A percentile compares a stretch with the other conserved stretches of the same genome.
phyloP scores from a whole-genome alignment of 1,139 yeast species.

The Blastobotrys ciferrii region DNA sequence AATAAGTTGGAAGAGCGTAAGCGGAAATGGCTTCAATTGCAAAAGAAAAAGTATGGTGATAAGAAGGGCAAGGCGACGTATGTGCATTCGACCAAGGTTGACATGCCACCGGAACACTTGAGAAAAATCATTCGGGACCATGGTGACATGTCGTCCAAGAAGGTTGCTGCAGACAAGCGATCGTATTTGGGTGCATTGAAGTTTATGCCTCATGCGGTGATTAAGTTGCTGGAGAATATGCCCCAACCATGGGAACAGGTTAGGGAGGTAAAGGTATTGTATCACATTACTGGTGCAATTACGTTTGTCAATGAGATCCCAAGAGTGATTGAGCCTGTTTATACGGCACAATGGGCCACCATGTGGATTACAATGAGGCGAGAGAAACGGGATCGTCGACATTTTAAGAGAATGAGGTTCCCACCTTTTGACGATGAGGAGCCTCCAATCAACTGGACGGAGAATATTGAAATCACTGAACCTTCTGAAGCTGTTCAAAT shows the following conservation, averaged over 20 bases:
- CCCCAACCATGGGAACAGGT: constrained; percentile 98
- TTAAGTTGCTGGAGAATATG: constrained; percentile 89
- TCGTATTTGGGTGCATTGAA: constrained; percentile 89
- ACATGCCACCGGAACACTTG: constrained; percentile 93
- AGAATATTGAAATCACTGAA: constrained; percentile 70
- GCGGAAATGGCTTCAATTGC: constrained; percentile 63
- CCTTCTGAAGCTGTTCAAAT: constrained; percentile 67
- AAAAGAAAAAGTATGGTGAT: constrained; percentile 51
- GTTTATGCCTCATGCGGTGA: constrained; percentile 91
- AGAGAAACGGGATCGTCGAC: constrained; percentile 86
- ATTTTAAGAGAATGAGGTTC: constrained; percentile 85
- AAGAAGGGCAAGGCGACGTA: constrained; percentile 43
- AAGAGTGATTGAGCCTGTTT: constrained; percentile 87
- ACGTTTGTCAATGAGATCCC: constrained; percentile 94
- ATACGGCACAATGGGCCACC: constrained; percentile 93
- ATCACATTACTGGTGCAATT: constrained; percentile 90
- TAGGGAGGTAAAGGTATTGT: constrained; percentile 82
- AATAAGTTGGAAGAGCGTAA: constrained; percentile 43
- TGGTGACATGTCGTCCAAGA: constrained; percentile 78
- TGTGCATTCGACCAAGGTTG: constrained; percentile 63
- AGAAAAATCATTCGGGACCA: constrained; percentile 82
- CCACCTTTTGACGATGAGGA: constrained; percentile 99
- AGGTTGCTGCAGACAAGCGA: constrained; percentile 82
- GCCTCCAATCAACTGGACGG: constrained; percentile 82
- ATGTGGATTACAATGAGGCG: constrained; percentile 91